Base-by-base conservation (phyloP, 73 alveolate species). In the Urostyla sp. region DNA sequence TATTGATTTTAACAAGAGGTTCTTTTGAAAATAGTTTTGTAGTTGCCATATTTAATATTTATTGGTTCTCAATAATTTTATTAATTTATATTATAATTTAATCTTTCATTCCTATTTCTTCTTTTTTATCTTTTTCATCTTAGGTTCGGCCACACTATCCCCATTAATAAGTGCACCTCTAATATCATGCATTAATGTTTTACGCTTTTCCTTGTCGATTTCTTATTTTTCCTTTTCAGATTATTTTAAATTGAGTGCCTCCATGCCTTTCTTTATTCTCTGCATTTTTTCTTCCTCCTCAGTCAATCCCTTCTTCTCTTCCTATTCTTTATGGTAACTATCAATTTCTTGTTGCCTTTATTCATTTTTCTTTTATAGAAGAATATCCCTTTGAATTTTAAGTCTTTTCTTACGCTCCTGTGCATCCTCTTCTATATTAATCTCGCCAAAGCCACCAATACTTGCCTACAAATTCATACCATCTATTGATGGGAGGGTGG, bases 251-350 rank as follows among this genome's bases (percentile, higher is more conserved):
- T 75, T 82, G 2, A 82, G 74, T 6, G 91, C 79, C 0, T 63
- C 91, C 1, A 82, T 37, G 0, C 91, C 91, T 35, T 82, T 82
- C 46, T 69, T 50, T 27, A 82, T 73, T 49, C 72, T 49, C 30
- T 73, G 58, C 36, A 53, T 27, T 15, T 73, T 52, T 54, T 73
- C 75, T 34, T 54, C 75, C 32, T 73, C 86, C 30, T 51, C 86
- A 20, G 32, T 40, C 45, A 13, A 21, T 3, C 63, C 73, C 23
- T 11, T 13, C 18, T 20, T 8, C 15, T 21, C 59, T 15, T 51
- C 53, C 50, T 73, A 11, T 27, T 10, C 48, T 23, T 73, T 8
- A 3, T 52, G 37, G 27, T 73, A 32, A 8, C 37, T 32, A n/a
- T 52, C 23, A 10, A 32, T 31, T 56, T 73, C 72, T 16, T 38